Percentiles rank a stretch among this genome's conserved stretches.
phyloP scores from a whole-genome alignment of 129 eudicot species.

The Centella asiatica region DNA sequence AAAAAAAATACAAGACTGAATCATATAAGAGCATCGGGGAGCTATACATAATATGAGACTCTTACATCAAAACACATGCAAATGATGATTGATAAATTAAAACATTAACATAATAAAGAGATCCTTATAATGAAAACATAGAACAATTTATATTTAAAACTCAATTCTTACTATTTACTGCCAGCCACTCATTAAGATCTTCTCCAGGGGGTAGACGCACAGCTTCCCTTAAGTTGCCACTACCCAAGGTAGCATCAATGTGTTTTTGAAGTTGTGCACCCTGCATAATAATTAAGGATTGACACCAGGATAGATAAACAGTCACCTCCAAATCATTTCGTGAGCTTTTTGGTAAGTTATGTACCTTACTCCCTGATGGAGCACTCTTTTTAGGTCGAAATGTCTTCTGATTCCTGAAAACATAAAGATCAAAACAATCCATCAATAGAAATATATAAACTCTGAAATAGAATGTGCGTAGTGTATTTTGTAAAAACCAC shows the following conservation, averaged over 20 bases:
- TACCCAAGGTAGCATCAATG: conserved; percentile 67
- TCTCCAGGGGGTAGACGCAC: conserved; percentile 69
- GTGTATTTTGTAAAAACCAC: too few relatives aligned
- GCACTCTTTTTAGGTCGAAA: conserved; percentile 65
- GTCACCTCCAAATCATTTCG: conserved; percentile 4
- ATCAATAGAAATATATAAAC: neutral
- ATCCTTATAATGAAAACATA: neutral
- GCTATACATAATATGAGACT: neutral
- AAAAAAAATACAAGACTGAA: neutral
- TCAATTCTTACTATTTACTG: conserved; percentile 40
- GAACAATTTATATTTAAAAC: neutral
- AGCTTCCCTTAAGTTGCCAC: conserved; percentile 64
- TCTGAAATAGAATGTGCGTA: neutral
- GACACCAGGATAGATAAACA: neutral
- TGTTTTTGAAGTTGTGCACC: conserved; percentile 60
- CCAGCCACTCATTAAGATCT: conserved; percentile 64
- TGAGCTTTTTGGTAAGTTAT: neutral
- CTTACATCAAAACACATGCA: neutral
- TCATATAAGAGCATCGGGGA: neutral
- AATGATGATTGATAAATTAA: neutral
- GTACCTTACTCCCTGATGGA: conserved; percentile 62
- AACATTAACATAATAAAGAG: conserved; percentile 2
- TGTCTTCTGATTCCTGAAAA: conserved; percentile 57
- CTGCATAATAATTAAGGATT: conserved; percentile 16
- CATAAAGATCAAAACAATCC: conserved; percentile 11